Evolutionary conservation across 306 rosid species (phyloP), one percentile per base, ranked within the genome.

Genomic region (Betula pendula): DNA sequence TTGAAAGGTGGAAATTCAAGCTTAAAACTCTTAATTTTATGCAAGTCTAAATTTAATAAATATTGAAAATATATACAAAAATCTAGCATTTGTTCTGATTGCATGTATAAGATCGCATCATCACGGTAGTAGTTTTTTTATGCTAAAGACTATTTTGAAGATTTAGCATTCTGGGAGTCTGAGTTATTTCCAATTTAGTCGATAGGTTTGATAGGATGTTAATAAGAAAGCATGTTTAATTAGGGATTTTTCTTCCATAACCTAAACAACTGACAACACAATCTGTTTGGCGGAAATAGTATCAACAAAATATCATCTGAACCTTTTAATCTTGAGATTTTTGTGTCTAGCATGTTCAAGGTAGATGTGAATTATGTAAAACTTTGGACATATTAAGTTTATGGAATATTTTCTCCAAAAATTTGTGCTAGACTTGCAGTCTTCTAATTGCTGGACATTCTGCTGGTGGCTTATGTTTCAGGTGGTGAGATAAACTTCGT

Each of bases 401-500:
- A 40, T 58, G 35, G 60, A 40, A 20, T 59, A 20, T 73, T 51
- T 58, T 25, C 53, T 51, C 17, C 74, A 52, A 47, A 55, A 42
- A 24, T 58, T 74, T 81, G 35, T 56, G 10, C 35, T 63, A 60
- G 74, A 74, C 69, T 70, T 68, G 68, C 42, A 31, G 19, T 40
- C 29, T 74, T 6, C 9, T 44, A 66, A 49, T 69, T 56, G 48
- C 29, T 60, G 56, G 65, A 80, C 60, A 58, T 9, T 81, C 47
- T 73, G 47, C 69, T 84, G 81, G 38, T 80, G 72, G 75, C 4
- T 75, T 45, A 48, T 75, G 33, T 77, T 70, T 80, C 81, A 92
- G 94, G 94, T 60, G 86, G 70, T 42, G 78, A 90, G 44, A 59
- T 77, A 40, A 79, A 73, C 63, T 91, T 93, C 70, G 47, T 65